These are phyloP conservation scores for Epichloe bromicola DNA, from an alignment of 2,329 filamentous ascomycete genomes.

Conservation along the genomic window DNA sequence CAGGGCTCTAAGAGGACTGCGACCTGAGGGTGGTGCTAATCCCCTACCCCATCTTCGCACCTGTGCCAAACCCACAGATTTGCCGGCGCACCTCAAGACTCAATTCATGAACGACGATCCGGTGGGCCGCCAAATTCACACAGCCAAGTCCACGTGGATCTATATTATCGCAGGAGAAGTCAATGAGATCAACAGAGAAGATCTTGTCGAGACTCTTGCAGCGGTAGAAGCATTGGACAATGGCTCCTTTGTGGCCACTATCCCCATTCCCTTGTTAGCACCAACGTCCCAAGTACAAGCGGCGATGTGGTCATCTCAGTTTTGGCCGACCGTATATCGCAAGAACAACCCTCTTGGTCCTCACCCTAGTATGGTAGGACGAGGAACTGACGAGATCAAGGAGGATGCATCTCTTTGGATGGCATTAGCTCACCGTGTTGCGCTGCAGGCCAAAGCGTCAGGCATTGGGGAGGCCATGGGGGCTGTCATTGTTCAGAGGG, in stretches of 20 bases:
- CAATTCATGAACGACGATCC: slow-evolving; percentile 47
- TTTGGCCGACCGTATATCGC: slow-evolving; percentile 77
- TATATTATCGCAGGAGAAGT: slow-evolving; percentile 43
- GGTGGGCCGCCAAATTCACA: slow-evolving; percentile 41
- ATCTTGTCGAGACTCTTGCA: slow-evolving; percentile 35
- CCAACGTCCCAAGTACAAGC: slow-evolving; percentile 68
- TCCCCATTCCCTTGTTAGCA: slow-evolving; percentile 58
- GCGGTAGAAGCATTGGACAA: slow-evolving; percentile 37
- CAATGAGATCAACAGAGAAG: slow-evolving; percentile 37
- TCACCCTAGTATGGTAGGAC: slow-evolving; percentile 60
- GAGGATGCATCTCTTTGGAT: slow-evolving; percentile 53
- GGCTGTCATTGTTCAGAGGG: slow-evolving; percentile 60
- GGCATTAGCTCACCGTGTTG: slow-evolving; percentile 52
- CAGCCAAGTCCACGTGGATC: slow-evolving; percentile 46
- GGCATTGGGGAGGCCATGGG: slow-evolving; percentile 58
- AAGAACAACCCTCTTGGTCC: slow-evolving; percentile 80
- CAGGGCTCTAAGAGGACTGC: slow-evolving; percentile 42
- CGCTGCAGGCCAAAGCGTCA: slow-evolving; percentile 39
- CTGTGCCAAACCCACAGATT: slow-evolving; percentile 57
- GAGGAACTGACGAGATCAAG: slow-evolving; percentile 56
- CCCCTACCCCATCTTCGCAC: slow-evolving; percentile 60
- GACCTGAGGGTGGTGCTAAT: slow-evolving; percentile 48
- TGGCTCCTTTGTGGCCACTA: slow-evolving; percentile 44
- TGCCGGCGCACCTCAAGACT: slow-evolving; percentile 52
- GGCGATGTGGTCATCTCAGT: slow-evolving; percentile 57